phyloP scores from a whole-genome alignment of 805 yeast genomes.

The Danielozyma ontarioensis region DNA sequence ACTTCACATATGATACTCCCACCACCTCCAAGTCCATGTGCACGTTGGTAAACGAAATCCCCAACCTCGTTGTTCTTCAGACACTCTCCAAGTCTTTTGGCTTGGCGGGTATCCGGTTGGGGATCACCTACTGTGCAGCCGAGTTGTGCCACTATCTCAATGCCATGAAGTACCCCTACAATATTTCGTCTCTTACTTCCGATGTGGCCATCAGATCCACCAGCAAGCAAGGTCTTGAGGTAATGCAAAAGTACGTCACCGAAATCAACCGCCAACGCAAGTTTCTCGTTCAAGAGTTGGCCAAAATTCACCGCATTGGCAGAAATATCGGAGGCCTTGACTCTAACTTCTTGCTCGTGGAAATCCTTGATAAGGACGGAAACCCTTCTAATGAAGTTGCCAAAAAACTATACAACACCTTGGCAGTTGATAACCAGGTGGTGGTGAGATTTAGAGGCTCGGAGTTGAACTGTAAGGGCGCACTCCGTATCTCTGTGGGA shows the following conservation, averaged over 20 bases:
- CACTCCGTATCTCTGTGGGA: conserved; percentile 83
- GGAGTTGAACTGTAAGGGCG: conserved; percentile 87
- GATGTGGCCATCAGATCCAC: conserved; percentile 74
- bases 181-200: conserved; percentile 78
- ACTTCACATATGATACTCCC: conserved; percentile 43
- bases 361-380: conserved; percentile 59
- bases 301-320: conserved; percentile 60
- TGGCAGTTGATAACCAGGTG: conserved; percentile 71
- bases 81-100: conserved; percentile 95
- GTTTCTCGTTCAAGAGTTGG: conserved; percentile 48
- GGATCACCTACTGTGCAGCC: conserved; percentile 64
- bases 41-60: conserved; percentile 74
- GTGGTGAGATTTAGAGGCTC: conserved; percentile 90
- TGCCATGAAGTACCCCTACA: conserved; percentile 94
- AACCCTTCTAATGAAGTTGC: conserved; percentile 69
- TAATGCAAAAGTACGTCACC: conserved; percentile 53
- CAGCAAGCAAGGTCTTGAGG: conserved; percentile 45
- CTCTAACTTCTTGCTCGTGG: conserved; percentile 78
- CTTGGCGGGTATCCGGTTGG: conserved; percentile 89
- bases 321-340: conserved; percentile 76
- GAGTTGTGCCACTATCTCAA: conserved; percentile 67
- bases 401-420: conserved; percentile 51
- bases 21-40: conserved; percentile 55
- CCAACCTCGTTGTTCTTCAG: conserved; percentile 83
- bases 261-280: conserved; percentile 52